A percentile compares a stretch with the other conserved stretches of the same genome.
Evolutionary conservation across 2,329 filamentous ascomycete species (phyloP).

Genomic region (Paracamarosporium sp.): DNA sequence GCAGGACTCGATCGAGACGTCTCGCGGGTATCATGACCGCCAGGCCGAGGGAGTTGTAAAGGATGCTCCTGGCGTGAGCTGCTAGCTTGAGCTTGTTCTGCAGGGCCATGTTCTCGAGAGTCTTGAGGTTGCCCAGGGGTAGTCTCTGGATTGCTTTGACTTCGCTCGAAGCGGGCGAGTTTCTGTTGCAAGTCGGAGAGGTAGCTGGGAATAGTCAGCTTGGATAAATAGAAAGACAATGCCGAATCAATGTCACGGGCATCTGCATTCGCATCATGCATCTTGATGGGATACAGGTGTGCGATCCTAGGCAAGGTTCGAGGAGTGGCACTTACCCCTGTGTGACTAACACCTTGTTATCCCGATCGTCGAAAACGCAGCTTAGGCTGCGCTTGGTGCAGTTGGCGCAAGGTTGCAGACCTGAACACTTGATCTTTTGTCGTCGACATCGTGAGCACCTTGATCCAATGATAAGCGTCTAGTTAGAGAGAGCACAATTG

Average conservation of each 20-base stretch:
- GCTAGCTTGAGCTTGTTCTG: conserved; percentile 2
- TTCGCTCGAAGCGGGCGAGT: conserved; percentile 24
- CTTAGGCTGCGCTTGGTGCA: conserved; percentile 33
- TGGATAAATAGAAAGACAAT: not conserved
- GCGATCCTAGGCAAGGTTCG: too few relatives aligned
- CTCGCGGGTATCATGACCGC: conserved; percentile 19
- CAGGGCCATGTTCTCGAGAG: conserved; percentile 4
- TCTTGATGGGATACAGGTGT: too few relatives aligned
- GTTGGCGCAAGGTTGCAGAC: conserved; percentile 37
- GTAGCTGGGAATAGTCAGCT: conserved; percentile 20
- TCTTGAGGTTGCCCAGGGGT: not conserved
- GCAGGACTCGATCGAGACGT: conserved; percentile 19
- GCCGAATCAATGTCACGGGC: too few relatives aligned
- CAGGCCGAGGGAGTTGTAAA: conserved; percentile 12
- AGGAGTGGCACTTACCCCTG: conserved; percentile 35
- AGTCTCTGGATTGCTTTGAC: not conserved
- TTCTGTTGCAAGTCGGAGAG: conserved; percentile 33
- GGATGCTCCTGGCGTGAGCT: conserved; percentile 13
- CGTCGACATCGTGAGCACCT: conserved; percentile 37
- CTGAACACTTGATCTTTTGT: conserved; percentile 43
- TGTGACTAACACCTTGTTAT: conserved; percentile 39
- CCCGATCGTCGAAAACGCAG: conserved; percentile 38
- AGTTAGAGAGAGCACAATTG: too few relatives aligned
- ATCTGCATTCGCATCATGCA: too few relatives aligned
- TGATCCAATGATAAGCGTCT: not conserved